Conservation (phyloP, 2,329 filamentous ascomycete genomes). For the Epichloe scottii region DNA sequence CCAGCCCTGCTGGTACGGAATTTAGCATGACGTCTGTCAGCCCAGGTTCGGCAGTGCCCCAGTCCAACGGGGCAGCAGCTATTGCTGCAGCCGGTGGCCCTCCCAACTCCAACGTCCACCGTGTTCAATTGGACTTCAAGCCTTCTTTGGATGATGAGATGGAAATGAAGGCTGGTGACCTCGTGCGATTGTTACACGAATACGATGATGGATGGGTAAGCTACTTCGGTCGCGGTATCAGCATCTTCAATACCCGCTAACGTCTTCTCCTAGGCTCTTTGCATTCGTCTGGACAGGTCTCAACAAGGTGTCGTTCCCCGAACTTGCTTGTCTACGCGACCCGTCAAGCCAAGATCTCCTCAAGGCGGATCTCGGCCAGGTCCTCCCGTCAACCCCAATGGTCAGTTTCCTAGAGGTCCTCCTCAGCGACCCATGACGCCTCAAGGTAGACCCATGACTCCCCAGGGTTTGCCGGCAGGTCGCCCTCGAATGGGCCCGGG, state of each 20-base stretch:
- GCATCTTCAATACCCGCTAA: conserved; percentile 9
- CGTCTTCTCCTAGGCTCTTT: conserved; percentile 50
- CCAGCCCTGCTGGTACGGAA: conserved; percentile 52
- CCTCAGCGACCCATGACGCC: conserved; percentile 23
- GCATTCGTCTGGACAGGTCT: conserved; percentile 78
- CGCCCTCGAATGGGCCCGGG: conserved; percentile 12
- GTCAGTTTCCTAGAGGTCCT: conserved; percentile 12
- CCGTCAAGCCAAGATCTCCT: conserved; percentile 69
- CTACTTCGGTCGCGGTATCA: conserved; percentile 12
- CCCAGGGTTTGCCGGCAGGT: neutral
- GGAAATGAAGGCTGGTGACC: conserved; percentile 63
- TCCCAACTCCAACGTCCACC: conserved; percentile 57
- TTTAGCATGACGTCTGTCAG: conserved; percentile 45
- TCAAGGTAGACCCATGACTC: conserved; percentile 9
- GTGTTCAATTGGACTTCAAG: conserved; percentile 87
- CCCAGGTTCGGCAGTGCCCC: conserved; percentile 29
- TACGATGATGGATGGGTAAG: conserved; percentile 98
- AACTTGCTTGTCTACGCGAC: conserved; percentile 83
- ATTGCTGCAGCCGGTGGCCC: conserved; percentile 52
- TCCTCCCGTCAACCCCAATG: conserved; percentile 35
- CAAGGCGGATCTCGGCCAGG: conserved; percentile 36
- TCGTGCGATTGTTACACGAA: conserved; percentile 83
- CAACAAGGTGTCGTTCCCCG: conserved; percentile 87
- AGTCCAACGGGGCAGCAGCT: conserved; percentile 34
- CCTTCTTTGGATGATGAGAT: conserved; percentile 90